These are phyloP conservation scores for Hyaloscypha hepaticicola DNA, from an alignment of 495 filamentous ascomycete species.

Conservation along the genomic window DNA sequence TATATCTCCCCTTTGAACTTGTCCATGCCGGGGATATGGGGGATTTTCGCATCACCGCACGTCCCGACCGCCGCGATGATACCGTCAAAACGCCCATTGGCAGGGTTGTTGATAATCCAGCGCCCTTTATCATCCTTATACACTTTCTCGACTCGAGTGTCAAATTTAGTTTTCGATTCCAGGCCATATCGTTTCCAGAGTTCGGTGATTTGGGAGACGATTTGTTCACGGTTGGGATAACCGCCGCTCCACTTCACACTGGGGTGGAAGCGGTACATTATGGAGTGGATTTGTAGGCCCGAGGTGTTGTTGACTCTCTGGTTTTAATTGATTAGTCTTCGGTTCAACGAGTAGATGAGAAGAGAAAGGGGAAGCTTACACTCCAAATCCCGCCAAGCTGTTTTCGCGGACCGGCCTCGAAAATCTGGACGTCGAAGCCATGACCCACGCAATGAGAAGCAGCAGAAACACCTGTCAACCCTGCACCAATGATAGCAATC, in stretches of 20 bases:
- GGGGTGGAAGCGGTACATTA: conserved; percentile 89
- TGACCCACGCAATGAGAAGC: conserved; percentile 85
- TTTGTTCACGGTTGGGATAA: conserved; percentile 73
- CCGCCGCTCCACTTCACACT: conserved; percentile 69
- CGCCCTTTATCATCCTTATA: conserved; percentile 65
- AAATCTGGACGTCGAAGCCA: conserved; percentile 79
- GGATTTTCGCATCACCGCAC: conserved; percentile 75
- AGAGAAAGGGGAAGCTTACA: conserved; percentile 43
- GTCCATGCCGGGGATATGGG: conserved; percentile 62
- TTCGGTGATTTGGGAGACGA: conserved; percentile 65
- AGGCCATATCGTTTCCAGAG: conserved; percentile 78
- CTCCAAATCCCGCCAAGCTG: conserved; percentile 83
- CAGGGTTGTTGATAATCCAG: conserved; percentile 76
- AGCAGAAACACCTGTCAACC: conserved; percentile 77
- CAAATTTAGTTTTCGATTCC: conserved; percentile 67
- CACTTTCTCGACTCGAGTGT: conserved; percentile 64
- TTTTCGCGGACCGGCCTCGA: conserved; percentile 64
- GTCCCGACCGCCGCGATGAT: conserved; percentile 75
- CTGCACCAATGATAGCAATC: conserved; percentile 81
- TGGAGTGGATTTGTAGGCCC: conserved; percentile 75
- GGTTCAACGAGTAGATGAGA: background rate
- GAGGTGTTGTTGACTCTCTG: conserved; percentile 82
- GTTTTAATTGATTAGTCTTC: background rate
- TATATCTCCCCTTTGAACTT: conserved; percentile 66
- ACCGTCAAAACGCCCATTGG: conserved; percentile 72